A percentile compares a stretch with the other conserved stretches of the same genome.
Evolutionary conservation across 2,329 filamentous ascomycete species (phyloP).

Genomic region (Epichloe sibirici): DNA sequence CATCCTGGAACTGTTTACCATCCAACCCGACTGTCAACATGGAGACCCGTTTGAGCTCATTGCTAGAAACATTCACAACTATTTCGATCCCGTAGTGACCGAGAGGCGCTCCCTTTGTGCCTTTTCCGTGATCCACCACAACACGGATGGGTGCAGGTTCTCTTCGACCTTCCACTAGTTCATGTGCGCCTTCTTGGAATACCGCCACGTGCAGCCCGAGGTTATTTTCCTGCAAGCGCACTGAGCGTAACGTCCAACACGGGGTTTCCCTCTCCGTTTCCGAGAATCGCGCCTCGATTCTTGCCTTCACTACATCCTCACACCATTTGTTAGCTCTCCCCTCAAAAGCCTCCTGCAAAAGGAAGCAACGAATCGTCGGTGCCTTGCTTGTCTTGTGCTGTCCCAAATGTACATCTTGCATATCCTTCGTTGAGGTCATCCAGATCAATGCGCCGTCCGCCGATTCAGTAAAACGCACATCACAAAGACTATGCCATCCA

Average conservation of each 20-base stretch:
- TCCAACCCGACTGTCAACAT: slow-evolving; percentile 50
- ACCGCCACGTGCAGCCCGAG: slow-evolving; percentile 53
- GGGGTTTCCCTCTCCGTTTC: slow-evolving; percentile 73
- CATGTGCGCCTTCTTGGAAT: slow-evolving; percentile 56
- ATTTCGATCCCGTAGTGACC: slow-evolving; percentile 62
- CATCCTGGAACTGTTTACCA: slow-evolving; percentile 61
- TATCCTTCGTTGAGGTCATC: slow-evolving; percentile 52
- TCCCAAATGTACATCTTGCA: slow-evolving; percentile 41
- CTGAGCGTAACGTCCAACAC: slow-evolving; percentile 67
- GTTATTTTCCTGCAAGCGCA: slow-evolving; percentile 48
- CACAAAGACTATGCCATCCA: slow-evolving; percentile 56
- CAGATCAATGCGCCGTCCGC: slow-evolving; percentile 52
- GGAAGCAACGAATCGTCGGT: slow-evolving; percentile 53
- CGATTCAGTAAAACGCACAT: slow-evolving; percentile 63
- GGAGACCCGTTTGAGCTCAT: slow-evolving; percentile 37
- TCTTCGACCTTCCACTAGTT: slow-evolving; percentile 50
- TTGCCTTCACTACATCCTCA: slow-evolving; percentile 79
- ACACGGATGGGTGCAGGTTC: slow-evolving; percentile 59
- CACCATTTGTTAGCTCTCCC: slow-evolving; percentile 63
- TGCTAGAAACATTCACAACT: slow-evolving; percentile 47
- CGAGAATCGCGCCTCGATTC: slow-evolving; percentile 72
- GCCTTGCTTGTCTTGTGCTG: slow-evolving; percentile 29
- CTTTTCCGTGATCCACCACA: slow-evolving; percentile 58
- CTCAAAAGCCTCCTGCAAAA: slow-evolving; percentile 65
- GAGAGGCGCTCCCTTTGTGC: slow-evolving; percentile 52